A percentile compares a stretch with the other conserved stretches of the same genome.
These are phyloP conservation scores for Penicillium verhagenii DNA, from an alignment of 495 filamentous ascomycete species.

Conservation along the genomic window DNA sequence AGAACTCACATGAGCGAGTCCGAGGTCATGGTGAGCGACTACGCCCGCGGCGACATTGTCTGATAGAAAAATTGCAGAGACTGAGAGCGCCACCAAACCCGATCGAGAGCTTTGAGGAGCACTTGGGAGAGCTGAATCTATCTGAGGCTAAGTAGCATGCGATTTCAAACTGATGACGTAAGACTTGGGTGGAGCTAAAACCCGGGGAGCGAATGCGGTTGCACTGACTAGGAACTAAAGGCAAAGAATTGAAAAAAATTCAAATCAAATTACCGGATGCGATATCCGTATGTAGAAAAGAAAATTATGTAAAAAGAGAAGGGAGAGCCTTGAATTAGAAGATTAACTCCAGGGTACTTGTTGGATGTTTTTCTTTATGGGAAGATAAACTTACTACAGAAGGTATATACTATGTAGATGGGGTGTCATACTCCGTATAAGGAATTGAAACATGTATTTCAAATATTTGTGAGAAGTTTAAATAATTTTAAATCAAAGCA, in stretches of 20 bases:
- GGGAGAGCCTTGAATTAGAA: too few species aligned
- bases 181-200: conserved; percentile 33
- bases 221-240: not conserved
- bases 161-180: conserved; percentile 43
- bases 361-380: too few species aligned
- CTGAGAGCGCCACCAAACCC: conserved; percentile 11
- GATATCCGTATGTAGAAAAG: not conserved
- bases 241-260: not conserved
- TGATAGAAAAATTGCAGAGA: conserved; percentile 14
- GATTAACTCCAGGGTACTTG: too few species aligned
- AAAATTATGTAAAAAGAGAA: too few species aligned
- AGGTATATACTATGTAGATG: too few species aligned
- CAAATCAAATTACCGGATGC: conserved; percentile 3
- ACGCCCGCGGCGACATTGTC: conserved; percentile 38
- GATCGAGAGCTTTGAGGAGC: conserved; percentile 7
- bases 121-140: conserved; percentile 9
- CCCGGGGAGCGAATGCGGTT: conserved; percentile 34
- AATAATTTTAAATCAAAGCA: not conserved
- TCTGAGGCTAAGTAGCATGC: conserved; percentile 15
- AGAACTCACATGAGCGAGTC: conserved; percentile 42
- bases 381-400: too few species aligned
- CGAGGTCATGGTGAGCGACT: conserved; percentile 45
- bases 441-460: too few species aligned
- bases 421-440: too few species aligned
- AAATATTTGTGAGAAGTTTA: not conserved